Evolutionary conservation across 1,139 yeast genomes (phyloP), one percentile per base, ranked within the genome.

Genomic region (Suhomyces maxii): DNA sequence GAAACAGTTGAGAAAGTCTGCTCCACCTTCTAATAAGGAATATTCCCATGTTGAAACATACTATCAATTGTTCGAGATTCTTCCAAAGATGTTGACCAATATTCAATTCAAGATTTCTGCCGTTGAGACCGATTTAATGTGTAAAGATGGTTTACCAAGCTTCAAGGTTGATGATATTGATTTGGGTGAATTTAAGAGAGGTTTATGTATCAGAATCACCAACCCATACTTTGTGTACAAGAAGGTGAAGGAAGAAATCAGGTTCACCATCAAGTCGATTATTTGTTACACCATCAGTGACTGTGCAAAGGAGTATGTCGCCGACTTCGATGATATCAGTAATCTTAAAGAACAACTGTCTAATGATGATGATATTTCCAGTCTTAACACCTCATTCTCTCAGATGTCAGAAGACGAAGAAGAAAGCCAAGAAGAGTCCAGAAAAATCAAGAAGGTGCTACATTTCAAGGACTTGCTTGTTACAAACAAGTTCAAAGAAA

Each of bases 61-160:
- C 42, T 40, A 62, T 8, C 63, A 67, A 18, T 42, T 74, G 4
- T 73, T 73, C 44, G 59, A 64, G 28, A 8, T 68, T 0, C 45
- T 74, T 2, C 79, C 80, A 0, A 39, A 55, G 0, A 53, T 61
- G 35, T 42, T 75, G 5, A 54, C 63, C 2, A 56, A 65, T 2
- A 52, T 71, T 8, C 66, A 62, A 48, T 45, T 68, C 25, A 59
- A 59, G 23, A 51, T 71, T 10, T 49, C 64, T 3, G 55, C 61
- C 18, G 42, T 73, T 14, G 69, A 68, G 45, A 61, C 69, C 1
- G 75, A 71, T 47, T 60, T 75, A 11, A 62, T 71, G 13, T 73
- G 79, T 50, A 73, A 73, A 46, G 80, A 75, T 49, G 69, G 71
- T 6, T 58, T 76, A 14, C 80, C 80, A 0, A 60, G 64, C 42